Evolutionary conservation across 1,284 basidiomycete genomes (phyloP).

Genomic region (Ustilago bromivora): DNA sequence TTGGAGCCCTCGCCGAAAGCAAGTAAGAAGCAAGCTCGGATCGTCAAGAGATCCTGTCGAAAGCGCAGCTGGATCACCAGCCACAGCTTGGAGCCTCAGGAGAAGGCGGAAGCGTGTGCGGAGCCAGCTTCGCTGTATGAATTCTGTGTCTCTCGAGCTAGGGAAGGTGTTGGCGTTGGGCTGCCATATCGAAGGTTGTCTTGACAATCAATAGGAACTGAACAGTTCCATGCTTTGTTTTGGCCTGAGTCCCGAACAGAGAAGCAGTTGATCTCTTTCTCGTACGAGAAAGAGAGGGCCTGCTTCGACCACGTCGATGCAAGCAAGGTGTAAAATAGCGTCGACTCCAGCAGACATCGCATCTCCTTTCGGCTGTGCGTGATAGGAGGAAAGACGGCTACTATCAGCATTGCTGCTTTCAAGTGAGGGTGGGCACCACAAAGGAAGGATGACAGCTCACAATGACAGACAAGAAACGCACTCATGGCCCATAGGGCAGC

Average conservation of each 20-base stretch:
- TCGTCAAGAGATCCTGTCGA: background rate
- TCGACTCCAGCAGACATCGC: too few relatives aligned
- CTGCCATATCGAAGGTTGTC: background rate
- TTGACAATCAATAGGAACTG: background rate
- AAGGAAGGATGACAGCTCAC: background rate
- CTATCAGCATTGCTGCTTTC: background rate
- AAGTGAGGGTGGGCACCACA: background rate
- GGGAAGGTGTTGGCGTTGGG: background rate
- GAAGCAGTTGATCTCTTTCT: background rate
- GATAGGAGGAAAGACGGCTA: too few relatives aligned
- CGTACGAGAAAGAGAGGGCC: background rate
- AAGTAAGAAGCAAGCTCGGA: background rate
- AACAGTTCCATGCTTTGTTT: background rate
- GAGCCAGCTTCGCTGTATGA: background rate
- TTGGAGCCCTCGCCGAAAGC: background rate
- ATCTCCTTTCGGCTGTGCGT: too few relatives aligned
- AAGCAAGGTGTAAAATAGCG: too few relatives aligned
- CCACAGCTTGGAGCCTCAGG: conserved; percentile 15
- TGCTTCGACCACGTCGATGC: too few relatives aligned
- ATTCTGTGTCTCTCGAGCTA: background rate
- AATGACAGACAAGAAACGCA: too few relatives aligned
- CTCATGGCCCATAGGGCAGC: too few relatives aligned
- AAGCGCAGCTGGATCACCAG: conserved; percentile 14
- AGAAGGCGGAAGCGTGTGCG: conserved; percentile 8
- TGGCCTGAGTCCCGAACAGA: background rate